Evolutionary conservation across 2,329 filamentous ascomycete genomes (phyloP).

Genomic region (Pseudopithomyces chartarum): DNA sequence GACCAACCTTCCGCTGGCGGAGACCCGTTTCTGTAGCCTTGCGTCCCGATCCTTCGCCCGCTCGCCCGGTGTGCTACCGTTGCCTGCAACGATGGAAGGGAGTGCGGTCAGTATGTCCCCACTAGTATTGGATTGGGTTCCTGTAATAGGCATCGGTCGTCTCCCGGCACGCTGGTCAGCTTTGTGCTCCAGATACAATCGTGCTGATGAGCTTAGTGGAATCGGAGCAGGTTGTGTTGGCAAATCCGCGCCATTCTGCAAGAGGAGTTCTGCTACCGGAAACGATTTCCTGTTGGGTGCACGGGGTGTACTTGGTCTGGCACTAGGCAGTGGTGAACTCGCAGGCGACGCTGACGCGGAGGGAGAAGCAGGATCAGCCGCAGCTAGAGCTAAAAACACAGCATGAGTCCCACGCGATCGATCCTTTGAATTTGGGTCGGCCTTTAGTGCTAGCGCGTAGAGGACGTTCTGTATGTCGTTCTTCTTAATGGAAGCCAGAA

Average conservation of each 20-base stretch:
- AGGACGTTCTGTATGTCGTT: conserved; percentile 95
- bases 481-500: conserved; percentile 91
- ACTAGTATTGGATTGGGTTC: conserved; percentile 52
- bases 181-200: conserved; percentile 83
- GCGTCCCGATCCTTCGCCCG: conserved; percentile 44
- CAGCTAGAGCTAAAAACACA: conserved; percentile 87
- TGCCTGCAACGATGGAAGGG: conserved; percentile 55
- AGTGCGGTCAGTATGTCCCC: conserved; percentile 67
- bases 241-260: conserved; percentile 93
- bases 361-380: conserved; percentile 87
- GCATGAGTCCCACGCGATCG: conserved; percentile 86
- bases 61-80: conserved; percentile 46
- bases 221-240: conserved; percentile 77
- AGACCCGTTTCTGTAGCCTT: conserved; percentile 47
- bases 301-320: conserved; percentile 47
- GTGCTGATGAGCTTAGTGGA: conserved; percentile 78
- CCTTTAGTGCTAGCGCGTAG: conserved; percentile 83
- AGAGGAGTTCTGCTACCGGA: conserved; percentile 84
- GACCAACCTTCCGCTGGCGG: conserved; percentile 48
- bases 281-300: conserved; percentile 62
- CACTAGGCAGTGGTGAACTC: conserved; percentile 50
- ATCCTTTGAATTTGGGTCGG: conserved; percentile 80
- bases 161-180: conserved; percentile 51
- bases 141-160: conserved; percentile 51
- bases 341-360: conserved; percentile 52